Base-by-base conservation (phyloP, 768 basidiomycete genomes). In the Tylopilus subfusipes region DNA sequence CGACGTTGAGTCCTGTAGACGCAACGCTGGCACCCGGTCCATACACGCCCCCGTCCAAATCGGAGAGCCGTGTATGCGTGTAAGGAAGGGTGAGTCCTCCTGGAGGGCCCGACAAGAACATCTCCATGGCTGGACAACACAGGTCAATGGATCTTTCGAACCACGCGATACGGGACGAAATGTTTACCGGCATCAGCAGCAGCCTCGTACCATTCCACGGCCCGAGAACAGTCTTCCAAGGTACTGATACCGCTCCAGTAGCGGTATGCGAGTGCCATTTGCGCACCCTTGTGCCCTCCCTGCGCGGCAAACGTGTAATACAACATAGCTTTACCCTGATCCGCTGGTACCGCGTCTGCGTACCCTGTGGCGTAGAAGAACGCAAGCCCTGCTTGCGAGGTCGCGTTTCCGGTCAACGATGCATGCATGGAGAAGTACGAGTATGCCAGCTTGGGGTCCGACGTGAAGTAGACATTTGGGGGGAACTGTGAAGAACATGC, bases 161-260 rank as follows among this genome's bases (percentile, higher is more conserved):
- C 18, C 19, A 27, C 22, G 22, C 11, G 5, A 40, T 3, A 21
- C 9, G 13, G 57, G 72, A 48, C 55, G 86, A 19, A n/a, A 22
- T 9, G 59, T 71, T 55, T 59, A 90, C 93, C 82, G 73, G 91
- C 82, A 58, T 94, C 90, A 16, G 95, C 90, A 1, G 94, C 93
- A 39, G 76, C 78, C 65, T 93, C 89, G 68, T 98, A 99, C 88
- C 92, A 98, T 25, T 82, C 80, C 50, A 93, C 73, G 14, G 97
- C 91, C 12, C 81, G 76, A 63, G 85, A 78, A 70, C 97, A 98
- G 61, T 86, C 85, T 68, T 98, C 93, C 49, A 83, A 74, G 1
- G 93, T 87, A 12, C 95, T 91, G 53, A 99, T 97, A 1, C 97
- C 97, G 36, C 90, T 86, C 95, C 94, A 98, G 65, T 95, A 86